phyloP scores from a whole-genome alignment of 2,329 filamentous ascomycete genomes.

The Verticillium klebahnii region DNA sequence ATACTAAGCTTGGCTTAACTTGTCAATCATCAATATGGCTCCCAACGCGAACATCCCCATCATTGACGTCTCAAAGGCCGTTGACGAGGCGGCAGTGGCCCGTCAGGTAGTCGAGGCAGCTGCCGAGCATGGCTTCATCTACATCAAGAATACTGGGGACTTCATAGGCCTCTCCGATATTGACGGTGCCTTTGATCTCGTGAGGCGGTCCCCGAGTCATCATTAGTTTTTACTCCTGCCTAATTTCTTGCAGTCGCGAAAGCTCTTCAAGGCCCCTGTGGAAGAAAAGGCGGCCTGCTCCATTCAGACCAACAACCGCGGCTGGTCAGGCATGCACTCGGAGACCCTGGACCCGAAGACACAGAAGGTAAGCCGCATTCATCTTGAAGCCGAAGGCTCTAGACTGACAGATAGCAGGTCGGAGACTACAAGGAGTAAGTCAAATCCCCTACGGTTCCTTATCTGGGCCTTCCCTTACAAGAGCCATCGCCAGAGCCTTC shows the following conservation, averaged over 20 bases:
- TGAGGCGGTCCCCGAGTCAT: constrained; percentile 30
- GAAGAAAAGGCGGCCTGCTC: constrained; percentile 71
- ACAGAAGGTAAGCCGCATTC: constrained; percentile 55
- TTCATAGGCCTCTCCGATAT: constrained; percentile 65
- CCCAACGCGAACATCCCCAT: constrained; percentile 61
- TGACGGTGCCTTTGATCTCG: constrained; percentile 68
- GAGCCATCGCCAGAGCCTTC: constrained; percentile 60
- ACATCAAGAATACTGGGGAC: constrained; percentile 69
- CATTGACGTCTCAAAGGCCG: constrained; percentile 68
- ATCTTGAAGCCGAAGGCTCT: background rate
- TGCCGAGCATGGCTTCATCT: constrained; percentile 81
- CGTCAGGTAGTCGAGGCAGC: constrained; percentile 75
- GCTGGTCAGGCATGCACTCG: constrained; percentile 83
- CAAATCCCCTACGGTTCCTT: background rate
- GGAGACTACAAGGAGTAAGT: constrained; percentile 85
- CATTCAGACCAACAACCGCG: constrained; percentile 77
- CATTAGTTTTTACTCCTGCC: background rate
- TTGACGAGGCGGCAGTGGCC: constrained; percentile 51
- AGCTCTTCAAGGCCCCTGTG: constrained; percentile 66
- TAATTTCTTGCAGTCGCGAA: constrained; percentile 49
- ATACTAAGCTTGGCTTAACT: too few relatives aligned
- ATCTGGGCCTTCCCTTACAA: background rate
- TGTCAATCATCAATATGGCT: background rate
- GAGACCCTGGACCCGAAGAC: constrained; percentile 83
- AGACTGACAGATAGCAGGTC: constrained; percentile 38